Evolutionary conservation across 208 protist species (phyloP).

Genomic region (Crithidia bombi): DNA sequence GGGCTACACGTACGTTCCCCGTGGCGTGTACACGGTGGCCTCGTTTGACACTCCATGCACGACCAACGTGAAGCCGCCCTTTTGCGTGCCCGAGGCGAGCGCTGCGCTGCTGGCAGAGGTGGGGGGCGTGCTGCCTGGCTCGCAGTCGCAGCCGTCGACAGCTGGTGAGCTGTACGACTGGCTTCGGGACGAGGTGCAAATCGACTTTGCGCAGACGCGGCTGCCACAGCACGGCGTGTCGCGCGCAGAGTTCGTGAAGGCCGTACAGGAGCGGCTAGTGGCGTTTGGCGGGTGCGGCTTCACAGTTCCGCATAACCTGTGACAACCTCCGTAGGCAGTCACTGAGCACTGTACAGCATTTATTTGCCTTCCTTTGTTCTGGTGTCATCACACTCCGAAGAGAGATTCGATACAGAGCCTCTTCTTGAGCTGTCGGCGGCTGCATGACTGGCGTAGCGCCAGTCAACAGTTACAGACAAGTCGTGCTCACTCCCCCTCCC

Average conservation of each 20-base stretch:
- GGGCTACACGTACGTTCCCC: conserved; percentile 6
- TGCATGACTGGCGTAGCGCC: no score
- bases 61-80: background rate
- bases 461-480: no score
- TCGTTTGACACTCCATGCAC: background rate
- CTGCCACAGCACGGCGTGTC: conserved; percentile 16
- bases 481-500: no score
- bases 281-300: conserved; percentile 11
- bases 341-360: background rate
- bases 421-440: no score
- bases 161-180: conserved; percentile 23
- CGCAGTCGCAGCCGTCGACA: background rate
- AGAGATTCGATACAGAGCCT: no score
- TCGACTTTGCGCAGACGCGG: conserved; percentile 14
- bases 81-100: background rate
- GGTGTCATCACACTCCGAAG: no score
- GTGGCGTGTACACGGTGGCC: conserved; percentile 1
- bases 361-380: background rate
- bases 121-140: conserved; percentile 5
- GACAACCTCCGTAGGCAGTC: background rate
- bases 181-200: background rate
- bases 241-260: conserved; percentile 11
- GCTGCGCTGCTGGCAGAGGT: background rate
- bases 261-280: conserved; percentile 2
- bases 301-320: background rate